These are phyloP conservation scores for Cutaneotrichosporon cavernicola DNA, from an alignment of 1,284 basidiomycete species.

Conservation along the genomic window DNA sequence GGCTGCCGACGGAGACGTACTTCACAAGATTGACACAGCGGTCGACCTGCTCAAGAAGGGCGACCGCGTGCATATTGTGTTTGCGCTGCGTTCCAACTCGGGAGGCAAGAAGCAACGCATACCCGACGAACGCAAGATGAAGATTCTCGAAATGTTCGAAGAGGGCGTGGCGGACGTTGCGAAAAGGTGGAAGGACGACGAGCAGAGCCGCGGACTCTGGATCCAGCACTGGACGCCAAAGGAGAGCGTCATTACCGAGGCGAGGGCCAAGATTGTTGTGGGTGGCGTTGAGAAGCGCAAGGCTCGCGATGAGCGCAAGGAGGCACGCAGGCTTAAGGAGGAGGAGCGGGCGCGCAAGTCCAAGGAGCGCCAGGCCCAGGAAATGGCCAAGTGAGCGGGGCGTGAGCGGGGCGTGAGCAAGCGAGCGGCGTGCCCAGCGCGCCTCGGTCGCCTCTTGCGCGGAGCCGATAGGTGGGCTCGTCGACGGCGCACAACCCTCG, in stretches of 20 bases:
- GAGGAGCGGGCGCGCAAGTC: constrained; percentile 96
- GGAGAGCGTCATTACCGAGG: constrained; percentile 78
- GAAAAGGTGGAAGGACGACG: constrained; percentile 82
- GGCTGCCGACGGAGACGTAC: constrained; percentile 40
- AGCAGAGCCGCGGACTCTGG: constrained; percentile 65
- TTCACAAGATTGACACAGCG: constrained; percentile 41
- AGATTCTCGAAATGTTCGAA: constrained; percentile 58
- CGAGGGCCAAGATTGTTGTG: constrained; percentile 67
- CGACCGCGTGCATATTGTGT: constrained; percentile 47
- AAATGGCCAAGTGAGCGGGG: not conserved
- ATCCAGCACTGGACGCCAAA: constrained; percentile 77
- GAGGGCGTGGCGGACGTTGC: constrained; percentile 74
- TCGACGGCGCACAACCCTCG: too few species aligned
- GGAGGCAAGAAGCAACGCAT: constrained; percentile 12
- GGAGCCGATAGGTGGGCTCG: too few species aligned
- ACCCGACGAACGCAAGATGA: constrained; percentile 44
- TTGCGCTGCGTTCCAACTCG: constrained; percentile 34
- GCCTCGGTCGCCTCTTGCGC: too few species aligned
- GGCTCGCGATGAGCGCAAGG: constrained; percentile 33
- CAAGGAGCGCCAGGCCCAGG: constrained; percentile 56
- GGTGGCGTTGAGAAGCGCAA: constrained; percentile 65
- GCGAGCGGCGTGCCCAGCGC: too few species aligned
- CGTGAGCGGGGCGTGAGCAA: too few species aligned
- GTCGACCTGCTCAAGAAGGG: constrained; percentile 39
- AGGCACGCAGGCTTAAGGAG: constrained; percentile 55